Base-by-base conservation (phyloP, 2,329 filamentous ascomycete genomes). In the Shiraia sp. region DNA sequence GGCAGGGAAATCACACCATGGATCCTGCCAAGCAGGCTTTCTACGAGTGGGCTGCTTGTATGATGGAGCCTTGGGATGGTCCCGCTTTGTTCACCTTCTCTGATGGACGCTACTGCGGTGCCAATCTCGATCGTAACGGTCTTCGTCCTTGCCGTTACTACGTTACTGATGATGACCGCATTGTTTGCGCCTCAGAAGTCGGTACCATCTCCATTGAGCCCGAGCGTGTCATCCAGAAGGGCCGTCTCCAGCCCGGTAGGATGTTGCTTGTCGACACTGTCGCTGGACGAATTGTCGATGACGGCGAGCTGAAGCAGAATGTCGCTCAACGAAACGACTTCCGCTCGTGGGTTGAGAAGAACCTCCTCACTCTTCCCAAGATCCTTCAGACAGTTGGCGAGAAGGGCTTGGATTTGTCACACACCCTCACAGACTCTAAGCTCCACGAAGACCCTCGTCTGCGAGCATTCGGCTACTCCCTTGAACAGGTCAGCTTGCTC, bases 1-100 rank as follows among this genome's bases (percentile, higher is more conserved):
- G 92, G 92, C 90, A 97, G 73, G 92, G 91, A 48, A 96, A 96
- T 71, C 77, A 84, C 26, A 78, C 84, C 46, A 95, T 97, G 87
- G 91, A 96, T 61, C 89, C 90, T 42, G 88, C 89, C 64, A 97
- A 97, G 76, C 88, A 91, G 45, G 92, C 92, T 36, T 97, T 96
- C 74, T 97, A 97, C 74, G 91, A 97, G 71, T 97, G 92, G 90
- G 92, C 92, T 62, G 91, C 90, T 55, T 97, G 92, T 72, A 88
- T 95, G 78, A 97, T 97, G 92, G 92, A 97, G 76, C 91, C 92
- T 12, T 97, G 92, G 92, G 92, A 97, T 72, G 92, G 92, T 13
- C 92, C 92, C 24, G 92, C 92, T 41, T 82, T 97, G 23, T 97
- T 97, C 78, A 96, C 91, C 6, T 97, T 97, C 72, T 90, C 92